Evolutionary conservation across 2,329 filamentous ascomycete species (phyloP).

Genomic region (Aspergillus candidus): DNA sequence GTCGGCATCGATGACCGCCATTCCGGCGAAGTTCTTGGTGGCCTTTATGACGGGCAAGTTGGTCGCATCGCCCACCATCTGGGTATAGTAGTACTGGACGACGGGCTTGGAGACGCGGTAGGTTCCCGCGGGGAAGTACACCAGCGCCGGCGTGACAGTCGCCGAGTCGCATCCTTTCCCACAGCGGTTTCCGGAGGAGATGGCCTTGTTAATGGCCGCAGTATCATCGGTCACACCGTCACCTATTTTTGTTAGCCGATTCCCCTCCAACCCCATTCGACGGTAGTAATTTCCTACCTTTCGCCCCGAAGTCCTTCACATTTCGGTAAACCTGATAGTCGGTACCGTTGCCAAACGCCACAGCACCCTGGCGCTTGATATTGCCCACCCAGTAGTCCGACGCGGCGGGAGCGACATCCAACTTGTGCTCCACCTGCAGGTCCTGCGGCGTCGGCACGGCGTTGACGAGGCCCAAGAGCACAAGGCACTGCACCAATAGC

Average conservation of each 20-base stretch:
- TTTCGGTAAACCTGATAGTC: conserved; percentile 71
- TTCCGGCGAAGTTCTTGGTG: conserved; percentile 65
- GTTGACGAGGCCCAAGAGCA: conserved; percentile 27
- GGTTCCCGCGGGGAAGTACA: conserved; percentile 87
- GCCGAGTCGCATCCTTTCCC: conserved; percentile 74
- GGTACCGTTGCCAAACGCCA: conserved; percentile 53
- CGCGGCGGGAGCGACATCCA: conserved; percentile 9
- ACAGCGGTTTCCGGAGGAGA: conserved; percentile 72
- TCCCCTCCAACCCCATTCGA: too few relatives aligned
- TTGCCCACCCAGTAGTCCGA: conserved; percentile 65
- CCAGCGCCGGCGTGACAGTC: conserved; percentile 74
- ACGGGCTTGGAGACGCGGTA: conserved; percentile 77
- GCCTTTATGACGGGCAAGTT: conserved; percentile 71
- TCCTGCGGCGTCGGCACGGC: conserved; percentile 27
- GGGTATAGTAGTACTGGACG: conserved; percentile 85
- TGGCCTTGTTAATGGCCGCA: conserved; percentile 76
- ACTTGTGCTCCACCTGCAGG: conserved; percentile 8
- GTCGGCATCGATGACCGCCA: conserved; percentile 83
- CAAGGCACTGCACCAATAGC: conserved; percentile 26
- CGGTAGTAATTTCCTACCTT: conserved; percentile 44
- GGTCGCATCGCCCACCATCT: conserved; percentile 76
- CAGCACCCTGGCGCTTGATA: conserved; percentile 62
- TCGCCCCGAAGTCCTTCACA: conserved; percentile 69
- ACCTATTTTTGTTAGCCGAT: conserved; percentile 37
- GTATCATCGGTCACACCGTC: conserved; percentile 75